Base-by-base conservation (phyloP, 768 basidiomycete species). In the Exsudoporus frostii region DNA sequence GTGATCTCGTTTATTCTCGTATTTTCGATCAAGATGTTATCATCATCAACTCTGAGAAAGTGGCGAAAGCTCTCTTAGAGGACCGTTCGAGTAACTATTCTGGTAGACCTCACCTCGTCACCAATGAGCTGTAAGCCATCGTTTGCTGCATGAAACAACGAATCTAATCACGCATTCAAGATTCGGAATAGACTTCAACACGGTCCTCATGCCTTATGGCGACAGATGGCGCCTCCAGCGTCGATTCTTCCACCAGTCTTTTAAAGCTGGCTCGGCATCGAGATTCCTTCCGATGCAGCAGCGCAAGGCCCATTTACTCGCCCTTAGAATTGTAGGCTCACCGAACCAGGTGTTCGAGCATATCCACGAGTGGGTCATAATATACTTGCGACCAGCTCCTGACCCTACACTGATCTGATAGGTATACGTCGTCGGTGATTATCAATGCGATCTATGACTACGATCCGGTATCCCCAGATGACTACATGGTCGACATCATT, bases 371-470 rank as follows among this genome's bases (percentile, higher is more conserved):
- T 62, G 30, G 15, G 54, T 52, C 24, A 36, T 13, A 6, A 25
- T 25, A 39, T 8, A 10, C 19, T 19, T 24, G 40, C 25, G 30
- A 7, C 25, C 37, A 15, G 17, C 8, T 39, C 13, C 22, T 50
- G 33, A 50, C 9, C 8, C 22, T 2, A 11, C 34, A n/a, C 39
- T 11, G 7, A 44, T 43, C 19, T 33, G 27, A 42, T 44, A 64
- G 56, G 38, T 55, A 52, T 24, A 40, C 50, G 14, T 20, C 63
- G 60, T 55, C 72, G 58, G 70, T 74, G 47, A 62, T 67, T 11
- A 51, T 62, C 17, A 48, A 49, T 39, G 51, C 53, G 15, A 29
- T 54, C 40, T 48, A 65, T 33, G 60, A 53, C 42, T 62, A 65
- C n/a, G 57, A 65, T 41, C 55, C 55, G 24, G 13, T 24, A 15